Base-by-base conservation (phyloP, 345 rosid genomes). In the Salix viminalis region DNA sequence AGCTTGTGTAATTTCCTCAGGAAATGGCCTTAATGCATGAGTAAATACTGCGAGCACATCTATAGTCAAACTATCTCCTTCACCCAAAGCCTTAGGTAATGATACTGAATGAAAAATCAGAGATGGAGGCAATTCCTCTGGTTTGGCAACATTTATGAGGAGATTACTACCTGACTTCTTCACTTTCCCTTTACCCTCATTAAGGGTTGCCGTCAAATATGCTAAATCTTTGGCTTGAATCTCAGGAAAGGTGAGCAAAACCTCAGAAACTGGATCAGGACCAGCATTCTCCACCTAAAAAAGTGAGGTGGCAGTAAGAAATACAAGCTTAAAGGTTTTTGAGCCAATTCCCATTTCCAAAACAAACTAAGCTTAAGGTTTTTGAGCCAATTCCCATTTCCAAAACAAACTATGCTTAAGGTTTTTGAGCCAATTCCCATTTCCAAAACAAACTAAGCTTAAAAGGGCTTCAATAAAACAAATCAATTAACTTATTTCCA, bases 1-100 rank as follows among this genome's bases (percentile, higher is more conserved):
- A 76, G 90, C 90, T 86, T 96, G 99, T 24, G 82, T 86, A 28
- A 94, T 96, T 81, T 91, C 84, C 86, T 92, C 95, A 2, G 99
- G 99, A 85, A 92, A 86, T 1, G 97, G 97, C 74, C 71, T 84
- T 87, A 96, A 80, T 13, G 82, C 76, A 65, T 84, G 91, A 42
- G 93, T 88, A 71, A 88, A 92, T 10, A 86, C 92, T 37, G 90
- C 87, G 65, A 88, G 76, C 3, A 92, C 91, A 70, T 91, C 93
- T 8, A 92, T 73, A 60, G 85, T 88, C 76, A 94, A 76, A 81
- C 86, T 83, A 28, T 86, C 88, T n/a, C 95, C 97, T 62, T 84
- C 85, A 37, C 69, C 78, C 32, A 96, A 82, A 12, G 84, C 69
- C 86, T 87, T 89, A 1, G 95, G 94, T 65, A 96, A 84, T 39